A percentile compares a stretch with the other conserved stretches of the same genome.
phyloP scores from a whole-genome alignment of 306 rosid species.

The Morella rubra region DNA sequence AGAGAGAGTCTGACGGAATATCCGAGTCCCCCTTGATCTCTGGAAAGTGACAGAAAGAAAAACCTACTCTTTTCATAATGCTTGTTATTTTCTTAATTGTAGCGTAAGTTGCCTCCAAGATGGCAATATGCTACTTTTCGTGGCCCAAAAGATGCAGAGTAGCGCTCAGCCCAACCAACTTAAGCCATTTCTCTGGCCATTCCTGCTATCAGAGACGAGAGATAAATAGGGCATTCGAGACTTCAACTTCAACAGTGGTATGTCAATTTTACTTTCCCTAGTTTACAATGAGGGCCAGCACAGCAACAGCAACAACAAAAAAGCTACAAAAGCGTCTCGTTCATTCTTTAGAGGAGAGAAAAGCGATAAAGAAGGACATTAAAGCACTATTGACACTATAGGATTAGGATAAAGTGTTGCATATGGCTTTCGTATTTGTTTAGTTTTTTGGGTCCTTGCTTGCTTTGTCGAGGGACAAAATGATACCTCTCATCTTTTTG shows the following conservation, averaged over 20 bases:
- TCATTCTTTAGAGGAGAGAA: background rate
- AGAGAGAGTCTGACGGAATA: constrained; percentile 9
- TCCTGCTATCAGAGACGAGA: too few relatives aligned
- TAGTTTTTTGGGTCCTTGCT: background rate
- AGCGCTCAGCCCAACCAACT: too few relatives aligned
- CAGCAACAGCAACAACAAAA: background rate
- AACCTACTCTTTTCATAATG: constrained; percentile 11
- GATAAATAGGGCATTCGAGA: too few relatives aligned
- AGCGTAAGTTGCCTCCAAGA: background rate
- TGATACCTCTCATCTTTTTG: constrained; percentile 25
- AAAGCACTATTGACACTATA: constrained; percentile 13
- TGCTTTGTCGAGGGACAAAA: constrained; percentile 33
- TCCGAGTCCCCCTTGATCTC: background rate
- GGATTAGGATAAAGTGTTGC: background rate
- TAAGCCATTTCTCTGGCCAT: too few relatives aligned
- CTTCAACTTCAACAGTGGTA: too few relatives aligned
- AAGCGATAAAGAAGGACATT: background rate
- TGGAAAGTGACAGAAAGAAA: constrained; percentile 22
- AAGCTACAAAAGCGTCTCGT: background rate
- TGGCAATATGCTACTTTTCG: too few relatives aligned
- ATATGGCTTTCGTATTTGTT: constrained; percentile 6
- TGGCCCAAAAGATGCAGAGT: too few relatives aligned
- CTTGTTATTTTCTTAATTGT: background rate
- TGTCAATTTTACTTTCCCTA: too few relatives aligned
- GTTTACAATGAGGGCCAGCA: background rate